Base-by-base conservation (phyloP, 805 yeast species). In the Zygosaccharomyces bisporus region DNA sequence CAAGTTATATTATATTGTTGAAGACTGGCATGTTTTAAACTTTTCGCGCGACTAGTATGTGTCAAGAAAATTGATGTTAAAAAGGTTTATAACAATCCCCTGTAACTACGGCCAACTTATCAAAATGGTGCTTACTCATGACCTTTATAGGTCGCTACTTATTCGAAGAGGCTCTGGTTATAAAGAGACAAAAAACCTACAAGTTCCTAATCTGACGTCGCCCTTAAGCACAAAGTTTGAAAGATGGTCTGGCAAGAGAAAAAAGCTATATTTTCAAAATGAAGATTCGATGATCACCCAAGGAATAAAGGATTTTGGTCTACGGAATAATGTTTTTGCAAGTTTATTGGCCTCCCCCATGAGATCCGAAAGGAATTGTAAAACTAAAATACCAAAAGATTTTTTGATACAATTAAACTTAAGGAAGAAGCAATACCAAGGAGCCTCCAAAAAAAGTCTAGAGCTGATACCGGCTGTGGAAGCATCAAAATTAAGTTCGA, bases 311-410 rank as follows among this genome's bases (percentile, higher is more conserved):
- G 29, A 44, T 23, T 41, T 47, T n/a, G 23, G 45, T 6, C 42
- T 72, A 3, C 41, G 58, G 1, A 27, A 51, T 1, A 74, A 75
- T 39, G 46, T 68, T 2, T 71, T 66, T 53, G 77, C 75, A 0
- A 48, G 57, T 4, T 13, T 68, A 1, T 51, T 78, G 6, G 58
- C 71, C 0, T 67, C 79, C 0, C 76, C 78, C 1, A 58, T 70
- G 12, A 61, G 81, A 47, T 59, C 61, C 52, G 76, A 74, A 12
- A 53, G 64, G 9, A 31, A 58, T 0, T 56, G 73, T 0, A 58
- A 72, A 30, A 45, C 63, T 0, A 61, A 63, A 8, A 49, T 70
- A 4, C 80, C 80, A 0, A 57, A 67, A 20, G 68, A 67, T 7
- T 44, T 73, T 6, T 49, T 75, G 35, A 45, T 65, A 1, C 69